Percentiles rank a stretch among this genome's conserved stretches.
Evolutionary conservation across 225 moss, liverwort and hornwort species (phyloP).

Genomic region (Pleurozium schreberi): DNA sequence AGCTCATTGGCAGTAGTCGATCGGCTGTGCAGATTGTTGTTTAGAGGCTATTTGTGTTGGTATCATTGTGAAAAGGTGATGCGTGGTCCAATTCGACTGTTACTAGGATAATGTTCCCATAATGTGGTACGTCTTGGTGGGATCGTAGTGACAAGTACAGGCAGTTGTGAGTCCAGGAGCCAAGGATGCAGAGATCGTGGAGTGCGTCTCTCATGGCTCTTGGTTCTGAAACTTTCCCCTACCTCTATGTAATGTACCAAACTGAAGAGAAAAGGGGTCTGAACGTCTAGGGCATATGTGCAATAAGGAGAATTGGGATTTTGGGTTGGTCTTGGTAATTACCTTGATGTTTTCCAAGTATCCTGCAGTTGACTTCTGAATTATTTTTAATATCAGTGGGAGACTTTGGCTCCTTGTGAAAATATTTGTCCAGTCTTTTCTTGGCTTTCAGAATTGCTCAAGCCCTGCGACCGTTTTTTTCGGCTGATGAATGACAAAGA

Average conservation of each 20-base stretch:
- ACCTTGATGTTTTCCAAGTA: neutral
- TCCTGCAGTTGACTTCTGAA: neutral
- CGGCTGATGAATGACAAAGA: no score
- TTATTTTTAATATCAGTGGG: no score
- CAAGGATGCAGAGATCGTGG: neutral
- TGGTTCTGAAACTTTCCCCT: neutral
- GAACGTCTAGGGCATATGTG: neutral
- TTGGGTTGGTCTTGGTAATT: neutral
- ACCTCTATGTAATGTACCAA: neutral
- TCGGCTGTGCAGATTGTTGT: constrained; percentile 11
- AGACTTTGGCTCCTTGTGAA: neutral
- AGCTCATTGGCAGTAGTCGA: neutral
- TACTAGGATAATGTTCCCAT: neutral
- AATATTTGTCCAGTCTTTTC: neutral
- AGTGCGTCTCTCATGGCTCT: neutral
- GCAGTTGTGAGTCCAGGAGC: neutral
- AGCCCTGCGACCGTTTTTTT: no score
- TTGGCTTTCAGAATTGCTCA: no score
- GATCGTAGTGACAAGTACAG: neutral
- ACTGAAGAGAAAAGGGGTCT: neutral
- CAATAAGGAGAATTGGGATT: neutral
- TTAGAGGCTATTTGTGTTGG: constrained; percentile 2
- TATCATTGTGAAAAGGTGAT: neutral
- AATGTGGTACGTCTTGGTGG: neutral
- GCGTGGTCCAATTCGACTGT: neutral